Conservation (phyloP, 2,329 filamentous ascomycete species). For the Lasiodiplodia theobromae region DNA sequence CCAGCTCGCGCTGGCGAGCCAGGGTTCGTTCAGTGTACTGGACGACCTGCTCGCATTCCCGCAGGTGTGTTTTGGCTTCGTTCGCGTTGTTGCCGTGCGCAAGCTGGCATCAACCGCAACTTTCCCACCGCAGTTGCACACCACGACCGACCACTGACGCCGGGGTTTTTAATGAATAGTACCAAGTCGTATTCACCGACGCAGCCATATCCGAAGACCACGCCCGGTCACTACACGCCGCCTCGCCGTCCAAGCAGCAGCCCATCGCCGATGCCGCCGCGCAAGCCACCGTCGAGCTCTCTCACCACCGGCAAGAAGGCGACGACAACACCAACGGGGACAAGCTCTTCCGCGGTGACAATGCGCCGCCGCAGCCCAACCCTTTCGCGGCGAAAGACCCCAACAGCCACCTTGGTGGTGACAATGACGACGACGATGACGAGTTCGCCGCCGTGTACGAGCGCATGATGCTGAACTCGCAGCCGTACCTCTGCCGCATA, state of each 20-base stretch:
- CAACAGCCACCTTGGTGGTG: background rate
- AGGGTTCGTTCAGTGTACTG: conserved; percentile 79
- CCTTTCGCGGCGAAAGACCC: background rate
- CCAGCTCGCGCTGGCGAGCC: conserved; percentile 59
- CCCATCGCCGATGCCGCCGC: background rate
- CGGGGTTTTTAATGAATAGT: conserved; percentile 59
- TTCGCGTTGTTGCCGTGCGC: background rate
- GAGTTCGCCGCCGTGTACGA: conserved; percentile 65
- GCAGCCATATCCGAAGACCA: conserved; percentile 74
- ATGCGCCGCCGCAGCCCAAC: background rate
- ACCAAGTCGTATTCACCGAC: conserved; percentile 78
- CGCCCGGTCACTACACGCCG: conserved; percentile 57
- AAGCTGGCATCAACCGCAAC: conserved; percentile 22
- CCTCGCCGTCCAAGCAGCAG: background rate
- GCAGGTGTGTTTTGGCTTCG: conserved; percentile 64
- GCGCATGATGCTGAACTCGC: conserved; percentile 72
- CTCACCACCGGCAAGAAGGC: conserved; percentile 12
- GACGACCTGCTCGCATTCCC: conserved; percentile 88
- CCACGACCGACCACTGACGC: conserved; percentile 13
- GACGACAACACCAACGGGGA: background rate
- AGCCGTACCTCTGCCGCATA: conserved; percentile 84
- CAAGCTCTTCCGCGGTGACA: background rate
- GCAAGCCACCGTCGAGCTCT: conserved; percentile 22
- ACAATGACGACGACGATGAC: conserved; percentile 32
- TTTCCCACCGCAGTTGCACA: conserved; percentile 4